Evolutionary conservation across 1,284 basidiomycete genomes (phyloP), one percentile per base, ranked within the genome.

Genomic region (Leccinum angustisporum): DNA sequence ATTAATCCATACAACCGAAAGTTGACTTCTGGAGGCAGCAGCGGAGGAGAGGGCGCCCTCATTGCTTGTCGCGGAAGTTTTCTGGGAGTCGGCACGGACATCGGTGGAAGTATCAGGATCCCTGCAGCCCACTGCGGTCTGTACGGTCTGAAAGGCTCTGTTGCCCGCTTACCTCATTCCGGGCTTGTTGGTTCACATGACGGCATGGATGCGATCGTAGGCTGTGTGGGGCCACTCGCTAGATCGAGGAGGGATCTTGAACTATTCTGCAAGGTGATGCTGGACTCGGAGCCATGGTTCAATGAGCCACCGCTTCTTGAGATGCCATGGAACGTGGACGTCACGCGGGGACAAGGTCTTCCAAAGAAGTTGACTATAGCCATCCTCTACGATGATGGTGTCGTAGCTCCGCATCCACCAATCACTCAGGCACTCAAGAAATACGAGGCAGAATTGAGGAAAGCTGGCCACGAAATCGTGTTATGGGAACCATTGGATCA

Each of bases 31-130:
- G 86, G 86, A n/a, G 86, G 86, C 16, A 84, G 81, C 62, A 83
- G 80, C 54, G 86, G 86, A 54, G 86, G 86, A 40, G 86, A 88
- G 68, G 81, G 83, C 33, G 85, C 86, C 5, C 72, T 88, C 59
- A 78, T 88, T 54, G 81, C 83, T n/a, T 73, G 83, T 59, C 79
- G 79, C 31, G 87, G 86, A n/a, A 81, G 80, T 59, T 77, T 79
- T 27, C 64, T 88, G 46, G 87, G 87, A 2, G 76, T 88, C 38
- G 86, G 86, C 25, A 84, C 83, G 6, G 86, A 87, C 67, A 83
- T 86, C 25, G 81, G 81, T 60, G 81, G 81, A 61, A 82, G 80
- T 54, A 73, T 82, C 61, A 64, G 74, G 55, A 67, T 75, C 25
- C 76, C 75, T 27, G 70, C 73, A 8, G 67, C 66, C 2, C 76